Conservation (phyloP, 2,329 filamentous ascomycete species). For the Ophiocordyceps camponoti-floridani region DNA sequence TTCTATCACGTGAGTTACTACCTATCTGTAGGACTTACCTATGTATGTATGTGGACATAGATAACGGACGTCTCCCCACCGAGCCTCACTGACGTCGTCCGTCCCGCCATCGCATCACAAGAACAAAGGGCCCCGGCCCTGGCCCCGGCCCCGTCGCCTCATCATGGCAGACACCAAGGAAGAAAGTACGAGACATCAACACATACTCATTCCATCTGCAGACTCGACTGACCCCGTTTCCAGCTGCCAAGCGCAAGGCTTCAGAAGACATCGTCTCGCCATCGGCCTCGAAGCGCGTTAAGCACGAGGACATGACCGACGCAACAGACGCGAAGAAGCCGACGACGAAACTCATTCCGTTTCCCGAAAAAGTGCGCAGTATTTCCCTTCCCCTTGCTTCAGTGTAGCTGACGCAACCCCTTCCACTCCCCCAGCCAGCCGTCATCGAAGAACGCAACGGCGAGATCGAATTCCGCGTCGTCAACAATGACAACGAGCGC, state of each 20-base stretch:
- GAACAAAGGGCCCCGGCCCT: background rate
- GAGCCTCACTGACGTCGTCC: too few relatives aligned
- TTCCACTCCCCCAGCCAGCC: slow-evolving; percentile 41
- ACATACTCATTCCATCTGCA: background rate
- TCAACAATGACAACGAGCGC: slow-evolving; percentile 83
- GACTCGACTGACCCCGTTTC: too few relatives aligned
- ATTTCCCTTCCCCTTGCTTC: background rate
- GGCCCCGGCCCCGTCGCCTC: background rate
- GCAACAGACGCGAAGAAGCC: slow-evolving; percentile 23
- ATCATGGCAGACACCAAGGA: slow-evolving; percentile 16
- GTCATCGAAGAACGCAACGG: slow-evolving; percentile 86
- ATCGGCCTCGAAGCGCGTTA: slow-evolving; percentile 45
- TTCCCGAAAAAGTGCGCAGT: slow-evolving; percentile 59
- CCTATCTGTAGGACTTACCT: too few relatives aligned
- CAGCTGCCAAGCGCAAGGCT: slow-evolving; percentile 55
- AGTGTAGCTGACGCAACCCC: background rate
- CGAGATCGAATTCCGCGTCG: slow-evolving; percentile 91
- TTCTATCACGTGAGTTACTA: too few relatives aligned
- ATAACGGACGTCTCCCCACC: too few relatives aligned
- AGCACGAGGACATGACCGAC: slow-evolving; percentile 21
- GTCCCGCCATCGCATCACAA: background rate
- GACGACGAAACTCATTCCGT: slow-evolving; percentile 52
- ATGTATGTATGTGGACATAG: too few relatives aligned
- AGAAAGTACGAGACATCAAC: slow-evolving; percentile 14
- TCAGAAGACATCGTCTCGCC: slow-evolving; percentile 44